Conservation (phyloP, 78 protist species). For the Protostelium mycophagum region DNA sequence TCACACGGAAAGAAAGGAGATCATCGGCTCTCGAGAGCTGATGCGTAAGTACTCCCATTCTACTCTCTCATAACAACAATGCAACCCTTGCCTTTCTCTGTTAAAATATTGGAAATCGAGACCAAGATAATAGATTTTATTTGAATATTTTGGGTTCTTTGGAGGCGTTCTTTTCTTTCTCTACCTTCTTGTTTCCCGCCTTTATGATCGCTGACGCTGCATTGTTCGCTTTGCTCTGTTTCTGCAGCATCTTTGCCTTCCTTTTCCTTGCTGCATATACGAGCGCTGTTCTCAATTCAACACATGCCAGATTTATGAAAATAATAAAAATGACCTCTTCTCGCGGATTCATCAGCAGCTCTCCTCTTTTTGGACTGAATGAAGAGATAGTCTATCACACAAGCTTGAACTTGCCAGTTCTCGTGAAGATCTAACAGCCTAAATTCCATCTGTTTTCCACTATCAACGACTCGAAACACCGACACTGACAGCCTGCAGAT, state of each 20-base stretch:
- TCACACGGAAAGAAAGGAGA: too few relatives aligned
- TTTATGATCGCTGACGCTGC: too few relatives aligned
- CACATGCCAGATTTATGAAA: neutral
- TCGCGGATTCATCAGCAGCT: neutral
- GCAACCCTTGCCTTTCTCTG: too few relatives aligned
- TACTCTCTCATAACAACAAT: too few relatives aligned
- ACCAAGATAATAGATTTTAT: too few relatives aligned
- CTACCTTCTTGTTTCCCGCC: too few relatives aligned
- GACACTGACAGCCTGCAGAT: neutral
- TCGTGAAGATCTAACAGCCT: neutral
- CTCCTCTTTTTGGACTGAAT: neutral
- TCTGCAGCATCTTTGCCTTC: neutral
- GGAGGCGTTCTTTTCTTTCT: too few relatives aligned
- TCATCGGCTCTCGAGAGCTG: too few relatives aligned
- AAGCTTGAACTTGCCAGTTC: neutral
- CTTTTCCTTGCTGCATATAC: neutral
- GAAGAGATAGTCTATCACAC: neutral
- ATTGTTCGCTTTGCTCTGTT: conserved; percentile 1
- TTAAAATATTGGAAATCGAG: too few relatives aligned
- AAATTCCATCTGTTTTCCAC: neutral
- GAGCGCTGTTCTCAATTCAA: neutral
- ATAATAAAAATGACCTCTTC: neutral
- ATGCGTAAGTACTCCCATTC: too few relatives aligned
- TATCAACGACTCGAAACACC: neutral
- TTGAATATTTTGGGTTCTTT: too few relatives aligned